A percentile compares a stretch with the other conserved stretches of the same genome.
phyloP scores from a whole-genome alignment of 1,139 yeast species.

The Blastobotrys aristatus region DNA sequence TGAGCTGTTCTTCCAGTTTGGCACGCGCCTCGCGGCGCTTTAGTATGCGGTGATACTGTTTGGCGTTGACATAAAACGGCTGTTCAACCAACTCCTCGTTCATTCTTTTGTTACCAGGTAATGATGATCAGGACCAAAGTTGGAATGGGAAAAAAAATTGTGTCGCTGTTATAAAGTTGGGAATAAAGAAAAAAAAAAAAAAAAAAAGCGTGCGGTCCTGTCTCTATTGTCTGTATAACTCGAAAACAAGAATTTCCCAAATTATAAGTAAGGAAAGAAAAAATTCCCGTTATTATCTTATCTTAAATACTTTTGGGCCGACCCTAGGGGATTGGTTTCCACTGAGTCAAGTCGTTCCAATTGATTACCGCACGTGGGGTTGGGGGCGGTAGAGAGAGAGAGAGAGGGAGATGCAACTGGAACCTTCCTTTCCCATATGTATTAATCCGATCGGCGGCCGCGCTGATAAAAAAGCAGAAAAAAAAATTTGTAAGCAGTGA shows the following conservation, averaged over 20 bases:
- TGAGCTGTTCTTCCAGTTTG: slow-evolving; percentile 79
- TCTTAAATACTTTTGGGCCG: no score
- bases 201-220: background rate
- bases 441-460: no score
- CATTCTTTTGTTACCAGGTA: background rate
- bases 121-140: background rate
- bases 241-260: no score
- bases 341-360: no score
- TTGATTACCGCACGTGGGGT: no score
- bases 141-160: background rate
- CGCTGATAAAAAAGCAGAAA: background rate
- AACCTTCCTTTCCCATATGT: no score
- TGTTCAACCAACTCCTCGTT: slow-evolving; percentile 49
- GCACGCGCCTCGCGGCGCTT: slow-evolving; percentile 94
- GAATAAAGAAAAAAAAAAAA: background rate
- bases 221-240: no score
- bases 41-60: slow-evolving; percentile 90
- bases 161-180: background rate
- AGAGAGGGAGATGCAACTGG: no score
- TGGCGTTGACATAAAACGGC: slow-evolving; percentile 96
- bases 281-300: no score
- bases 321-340: no score
- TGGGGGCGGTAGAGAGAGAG: no score
- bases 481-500: background rate
- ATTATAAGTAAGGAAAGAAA: no score